Conservation (phyloP, 2,329 filamentous ascomycete genomes). For the Penicillium sclerotigenum region DNA sequence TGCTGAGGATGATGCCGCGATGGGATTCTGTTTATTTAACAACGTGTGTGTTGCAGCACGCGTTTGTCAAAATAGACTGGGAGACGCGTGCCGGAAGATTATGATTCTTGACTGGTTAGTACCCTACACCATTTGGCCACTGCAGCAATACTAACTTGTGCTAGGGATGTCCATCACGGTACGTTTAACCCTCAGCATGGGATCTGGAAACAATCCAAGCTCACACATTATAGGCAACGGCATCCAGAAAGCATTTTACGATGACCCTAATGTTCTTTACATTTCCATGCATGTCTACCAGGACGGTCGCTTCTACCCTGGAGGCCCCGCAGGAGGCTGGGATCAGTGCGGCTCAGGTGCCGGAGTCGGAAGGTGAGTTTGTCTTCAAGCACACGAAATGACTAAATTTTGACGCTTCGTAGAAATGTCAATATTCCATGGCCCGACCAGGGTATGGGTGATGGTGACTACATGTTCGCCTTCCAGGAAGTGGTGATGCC, state of each 20-base stretch:
- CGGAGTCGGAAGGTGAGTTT: constrained; percentile 54
- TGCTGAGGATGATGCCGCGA: constrained; percentile 77
- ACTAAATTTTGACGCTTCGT: constrained; percentile 13
- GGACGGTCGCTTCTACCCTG: constrained; percentile 80
- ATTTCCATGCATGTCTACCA: constrained; percentile 90
- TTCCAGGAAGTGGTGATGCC: constrained; percentile 97
- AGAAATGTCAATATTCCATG: constrained; percentile 68
- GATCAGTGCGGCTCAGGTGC: constrained; percentile 57
- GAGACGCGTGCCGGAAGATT: constrained; percentile 78
- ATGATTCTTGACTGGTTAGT: constrained; percentile 91
- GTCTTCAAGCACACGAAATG: neutral
- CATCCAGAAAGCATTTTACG: constrained; percentile 92
- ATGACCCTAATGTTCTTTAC: constrained; percentile 91
- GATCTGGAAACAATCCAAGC: constrained; percentile 12
- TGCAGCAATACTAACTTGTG: constrained; percentile 18
- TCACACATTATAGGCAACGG: constrained; percentile 67
- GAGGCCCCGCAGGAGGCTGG: constrained; percentile 56
- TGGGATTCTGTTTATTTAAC: constrained; percentile 97
- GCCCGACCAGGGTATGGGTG: constrained; percentile 75
- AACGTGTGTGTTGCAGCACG: constrained; percentile 92
- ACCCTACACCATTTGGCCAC: neutral
- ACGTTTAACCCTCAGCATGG: constrained; percentile 13
- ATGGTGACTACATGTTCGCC: constrained; percentile 93
- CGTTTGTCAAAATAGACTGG: constrained; percentile 78
- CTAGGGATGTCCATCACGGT: constrained; percentile 66